A percentile compares a stretch with the other conserved stretches of the same genome.
Evolutionary conservation across 495 filamentous ascomycete genomes (phyloP).

Genomic region (Xeromyces bisporus): DNA sequence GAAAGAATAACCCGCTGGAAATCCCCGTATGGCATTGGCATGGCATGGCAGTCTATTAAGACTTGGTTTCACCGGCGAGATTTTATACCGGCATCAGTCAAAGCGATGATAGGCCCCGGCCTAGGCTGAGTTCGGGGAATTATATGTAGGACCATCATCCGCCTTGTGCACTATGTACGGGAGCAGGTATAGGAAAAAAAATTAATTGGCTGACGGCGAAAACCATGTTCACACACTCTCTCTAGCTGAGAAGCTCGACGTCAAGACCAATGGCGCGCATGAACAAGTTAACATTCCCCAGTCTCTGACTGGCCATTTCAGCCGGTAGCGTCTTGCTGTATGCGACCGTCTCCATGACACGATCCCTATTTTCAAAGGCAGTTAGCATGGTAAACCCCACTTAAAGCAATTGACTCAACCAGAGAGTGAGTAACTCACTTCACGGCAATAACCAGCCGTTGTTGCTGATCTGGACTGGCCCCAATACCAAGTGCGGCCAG

Average conservation of each 20-base stretch:
- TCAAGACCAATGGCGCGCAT: constrained; percentile 97
- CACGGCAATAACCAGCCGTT: constrained; percentile 80
- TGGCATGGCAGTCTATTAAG: too few species aligned
- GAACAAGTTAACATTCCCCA: constrained; percentile 90
- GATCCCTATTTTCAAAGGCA: constrained; percentile 42
- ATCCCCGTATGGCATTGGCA: too few species aligned
- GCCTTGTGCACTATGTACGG: too few species aligned
- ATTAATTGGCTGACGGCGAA: too few species aligned
- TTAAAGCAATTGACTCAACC: not conserved
- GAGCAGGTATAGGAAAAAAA: too few species aligned
- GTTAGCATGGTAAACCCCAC: constrained; percentile 6
- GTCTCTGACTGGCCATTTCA: constrained; percentile 61
- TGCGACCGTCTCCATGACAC: constrained; percentile 87
- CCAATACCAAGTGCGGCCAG: constrained; percentile 85
- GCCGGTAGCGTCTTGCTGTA: constrained; percentile 76
- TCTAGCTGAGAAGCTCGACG: constrained; percentile 74
- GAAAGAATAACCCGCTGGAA: too few species aligned
- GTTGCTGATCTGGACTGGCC: constrained; percentile 83
- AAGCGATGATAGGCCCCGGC: too few species aligned
- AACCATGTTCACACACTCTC: not conserved
- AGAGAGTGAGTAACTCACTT: constrained; percentile 40
- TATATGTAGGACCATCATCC: too few species aligned
- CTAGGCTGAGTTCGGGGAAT: too few species aligned
- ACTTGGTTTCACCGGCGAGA: too few species aligned
- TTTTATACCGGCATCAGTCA: too few species aligned